These are phyloP conservation scores for Crithidia brevicula DNA, from an alignment of 208 protist genomes.

Conservation along the genomic window DNA sequence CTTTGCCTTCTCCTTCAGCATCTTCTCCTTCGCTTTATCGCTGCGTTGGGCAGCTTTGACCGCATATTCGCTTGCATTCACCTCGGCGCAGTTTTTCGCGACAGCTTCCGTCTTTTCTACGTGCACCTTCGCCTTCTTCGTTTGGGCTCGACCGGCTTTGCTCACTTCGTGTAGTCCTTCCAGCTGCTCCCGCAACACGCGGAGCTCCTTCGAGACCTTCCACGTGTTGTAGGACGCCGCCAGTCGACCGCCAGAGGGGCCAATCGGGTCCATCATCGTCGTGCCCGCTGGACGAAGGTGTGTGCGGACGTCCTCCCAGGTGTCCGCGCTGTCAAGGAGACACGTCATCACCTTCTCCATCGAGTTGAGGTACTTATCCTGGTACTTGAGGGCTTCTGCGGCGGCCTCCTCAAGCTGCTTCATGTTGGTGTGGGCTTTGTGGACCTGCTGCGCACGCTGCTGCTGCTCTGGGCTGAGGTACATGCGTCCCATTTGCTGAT, in stretches of 20 bases:
- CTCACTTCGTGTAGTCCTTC: neutral
- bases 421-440: neutral
- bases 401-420: neutral
- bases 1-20: neutral
- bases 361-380: neutral
- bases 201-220: neutral
- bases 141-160: neutral
- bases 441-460: neutral
- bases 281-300: neutral
- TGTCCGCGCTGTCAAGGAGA: neutral
- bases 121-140: neutral
- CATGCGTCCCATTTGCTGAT: neutral
- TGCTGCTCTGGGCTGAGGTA: neutral
- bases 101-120: neutral
- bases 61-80: neutral
- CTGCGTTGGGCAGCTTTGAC: neutral
- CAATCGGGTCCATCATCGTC: neutral
- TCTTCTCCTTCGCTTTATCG: neutral
- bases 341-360: neutral
- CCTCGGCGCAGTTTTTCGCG: no score
- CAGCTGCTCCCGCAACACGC: neutral
- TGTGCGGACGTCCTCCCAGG: neutral
- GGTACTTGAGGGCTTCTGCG: neutral
- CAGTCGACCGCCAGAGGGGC: neutral
- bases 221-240: neutral